A percentile compares a stretch with the other conserved stretches of the same genome.
These are phyloP conservation scores for Circinella umbellata DNA, from an alignment of 371 early-diverging fungal species.

Conservation along the genomic window DNA sequence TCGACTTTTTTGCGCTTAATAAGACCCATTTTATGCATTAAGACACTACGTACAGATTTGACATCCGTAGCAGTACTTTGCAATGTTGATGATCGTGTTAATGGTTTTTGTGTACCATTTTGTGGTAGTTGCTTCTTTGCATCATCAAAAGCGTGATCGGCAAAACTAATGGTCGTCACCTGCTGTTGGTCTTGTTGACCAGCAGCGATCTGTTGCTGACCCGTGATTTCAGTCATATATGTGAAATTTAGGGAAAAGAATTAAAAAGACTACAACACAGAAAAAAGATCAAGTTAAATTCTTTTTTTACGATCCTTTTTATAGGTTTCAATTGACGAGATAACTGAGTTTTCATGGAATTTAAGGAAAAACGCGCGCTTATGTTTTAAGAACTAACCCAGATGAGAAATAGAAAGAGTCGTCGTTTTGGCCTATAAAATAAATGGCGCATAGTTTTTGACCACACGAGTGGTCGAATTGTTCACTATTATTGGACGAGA, in stretches of 20 bases:
- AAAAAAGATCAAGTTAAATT: not conserved
- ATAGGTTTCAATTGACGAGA: not conserved
- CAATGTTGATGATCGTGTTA: conserved; percentile 38
- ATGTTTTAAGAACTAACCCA: not conserved
- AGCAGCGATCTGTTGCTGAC: not conserved
- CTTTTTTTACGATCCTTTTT: not conserved
- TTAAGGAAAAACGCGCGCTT: not conserved
- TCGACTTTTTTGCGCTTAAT: conserved; percentile 28
- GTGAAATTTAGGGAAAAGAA: not conserved
- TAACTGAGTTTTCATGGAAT: conserved; percentile 6
- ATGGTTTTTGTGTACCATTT: conserved; percentile 25
- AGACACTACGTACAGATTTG: conserved; percentile 40
- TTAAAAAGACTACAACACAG: not conserved
- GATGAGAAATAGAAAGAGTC: not conserved
- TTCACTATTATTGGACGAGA: not conserved
- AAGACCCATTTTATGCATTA: conserved; percentile 41
- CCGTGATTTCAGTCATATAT: not conserved
- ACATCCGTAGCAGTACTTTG: conserved; percentile 30
- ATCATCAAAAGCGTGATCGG: conserved; percentile 12
- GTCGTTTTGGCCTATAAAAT: conserved; percentile 10
- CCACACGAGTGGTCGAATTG: not conserved
- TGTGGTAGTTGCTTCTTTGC: conserved; percentile 25
- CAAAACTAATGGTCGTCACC: conserved; percentile 27
- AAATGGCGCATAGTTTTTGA: conserved; percentile 3
- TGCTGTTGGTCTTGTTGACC: conserved; percentile 10